Evolutionary conservation across 257 asterid genomes (phyloP).

Genomic region (Dorcoceras hygrometricum): DNA sequence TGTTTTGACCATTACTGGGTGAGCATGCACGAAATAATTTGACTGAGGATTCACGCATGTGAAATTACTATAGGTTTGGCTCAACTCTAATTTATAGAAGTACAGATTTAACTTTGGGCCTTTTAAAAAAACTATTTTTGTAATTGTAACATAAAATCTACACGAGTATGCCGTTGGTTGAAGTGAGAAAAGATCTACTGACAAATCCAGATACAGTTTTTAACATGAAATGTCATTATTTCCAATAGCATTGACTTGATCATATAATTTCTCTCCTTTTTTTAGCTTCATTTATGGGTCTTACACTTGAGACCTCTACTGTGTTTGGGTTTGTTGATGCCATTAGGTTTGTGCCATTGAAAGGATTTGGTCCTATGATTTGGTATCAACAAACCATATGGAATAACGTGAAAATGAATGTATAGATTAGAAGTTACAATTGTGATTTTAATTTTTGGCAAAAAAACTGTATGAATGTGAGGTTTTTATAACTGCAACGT

Average conservation of each 20-base stretch:
- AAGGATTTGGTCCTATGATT: background rate
- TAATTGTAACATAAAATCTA: background rate
- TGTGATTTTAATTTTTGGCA: background rate
- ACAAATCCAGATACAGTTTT: constrained; percentile 10
- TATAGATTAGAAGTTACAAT: background rate
- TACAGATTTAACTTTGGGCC: no score
- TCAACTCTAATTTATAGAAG: background rate
- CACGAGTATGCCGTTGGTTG: background rate
- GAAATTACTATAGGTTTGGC: background rate
- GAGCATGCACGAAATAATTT: background rate
- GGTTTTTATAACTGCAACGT: background rate
- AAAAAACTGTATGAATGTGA: background rate
- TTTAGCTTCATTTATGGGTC: constrained; percentile 6
- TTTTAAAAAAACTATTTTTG: background rate
- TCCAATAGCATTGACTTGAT: background rate
- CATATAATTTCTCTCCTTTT: background rate
- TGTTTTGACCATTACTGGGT: constrained; percentile 4
- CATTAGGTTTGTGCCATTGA: background rate
- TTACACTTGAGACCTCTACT: background rate
- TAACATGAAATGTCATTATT: background rate
- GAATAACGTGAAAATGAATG: background rate
- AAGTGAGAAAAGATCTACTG: background rate
- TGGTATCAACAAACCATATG: background rate
- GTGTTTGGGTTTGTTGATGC: background rate
- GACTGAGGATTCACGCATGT: background rate